Percentiles rank a stretch among this genome's conserved stretches.
phyloP scores from a whole-genome alignment of 805 yeast genomes.

The Blastobotrys chiropterorum region DNA sequence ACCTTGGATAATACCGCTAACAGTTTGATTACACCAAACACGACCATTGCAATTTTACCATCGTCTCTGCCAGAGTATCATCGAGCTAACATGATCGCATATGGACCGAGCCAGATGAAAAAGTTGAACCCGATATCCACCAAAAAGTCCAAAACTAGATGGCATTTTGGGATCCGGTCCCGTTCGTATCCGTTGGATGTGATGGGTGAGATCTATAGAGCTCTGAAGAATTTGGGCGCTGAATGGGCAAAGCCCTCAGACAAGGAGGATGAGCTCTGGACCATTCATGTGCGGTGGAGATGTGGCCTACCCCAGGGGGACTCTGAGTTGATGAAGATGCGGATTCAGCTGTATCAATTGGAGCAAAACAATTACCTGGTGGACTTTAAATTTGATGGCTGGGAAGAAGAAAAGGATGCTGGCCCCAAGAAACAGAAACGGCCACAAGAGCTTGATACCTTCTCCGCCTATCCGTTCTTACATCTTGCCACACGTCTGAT shows the following conservation, averaged over 20 bases:
- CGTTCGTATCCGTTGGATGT: constrained; percentile 95
- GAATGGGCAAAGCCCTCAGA: constrained; percentile 84
- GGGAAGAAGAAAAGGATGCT: constrained; percentile 49
- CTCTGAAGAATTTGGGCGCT: constrained; percentile 87
- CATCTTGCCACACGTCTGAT: constrained; percentile 88
- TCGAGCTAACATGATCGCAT: constrained; percentile 79
- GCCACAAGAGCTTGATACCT: constrained; percentile 63
- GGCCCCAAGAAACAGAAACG: constrained; percentile 12
- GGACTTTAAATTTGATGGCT: constrained; percentile 96
- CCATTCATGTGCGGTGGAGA: constrained; percentile 91
- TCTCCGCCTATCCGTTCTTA: constrained; percentile 90
- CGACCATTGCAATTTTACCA: constrained; percentile 88
- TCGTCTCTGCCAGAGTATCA: constrained; percentile 92
- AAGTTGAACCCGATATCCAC: constrained; percentile 42
- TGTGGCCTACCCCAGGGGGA: constrained; percentile 34
- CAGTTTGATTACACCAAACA: constrained; percentile 44
- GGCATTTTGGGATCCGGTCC: constrained; percentile 98
- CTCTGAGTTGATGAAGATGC: constrained; percentile 84
- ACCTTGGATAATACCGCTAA: constrained; percentile 31
- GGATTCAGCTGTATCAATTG: constrained; percentile 88
- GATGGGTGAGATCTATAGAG: constrained; percentile 96
- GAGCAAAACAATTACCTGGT: constrained; percentile 95
- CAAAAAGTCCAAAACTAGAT: constrained; percentile 86
- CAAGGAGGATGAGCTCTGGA: constrained; percentile 92
- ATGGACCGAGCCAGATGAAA: constrained; percentile 38